Evolutionary conservation across 768 basidiomycete genomes (phyloP), one percentile per base, ranked within the genome.

Genomic region (Cystobasidium tubakii): DNA sequence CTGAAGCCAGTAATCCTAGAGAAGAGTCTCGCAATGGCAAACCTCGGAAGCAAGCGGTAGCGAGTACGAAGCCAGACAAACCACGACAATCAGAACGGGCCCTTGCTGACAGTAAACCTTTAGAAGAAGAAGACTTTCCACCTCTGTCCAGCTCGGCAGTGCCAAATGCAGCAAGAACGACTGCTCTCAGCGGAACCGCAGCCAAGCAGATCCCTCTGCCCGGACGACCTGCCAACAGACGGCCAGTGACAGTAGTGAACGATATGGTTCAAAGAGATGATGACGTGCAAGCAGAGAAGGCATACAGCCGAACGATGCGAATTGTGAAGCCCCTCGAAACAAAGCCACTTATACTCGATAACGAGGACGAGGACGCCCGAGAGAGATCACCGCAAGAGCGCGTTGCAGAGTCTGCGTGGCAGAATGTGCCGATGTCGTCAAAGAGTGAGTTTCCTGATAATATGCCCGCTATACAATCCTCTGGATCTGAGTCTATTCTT

Each of bases 191-290:
- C 10, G 53, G 7, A 54, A 54, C 6, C 21, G n/a, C 7, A 29
- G 21, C 7, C 27, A 6, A 42, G 27, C 63, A 65, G 21, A 67
- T 25, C 7, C 69, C 69, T 10, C 69, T 71, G 6, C 54, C 69
- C 17, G 53, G 60, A 31, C 50, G 69, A 21, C 50, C 19, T 10
- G 69, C 69, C 9, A 55, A 71, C 17, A 9, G 46, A 23, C 54
- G 33, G 4, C 69, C 31, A 15, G 53, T 31, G 27, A 71, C 69
- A 15, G 69, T 25, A 2, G 69, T 71, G 1, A 54, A 71, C 21
- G 69, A 71, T 31, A 71, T 71, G 69, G 29, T 71, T 1, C 33
- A 65, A n/a, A 39, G 21, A n/a, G 69, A 71, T 36, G 55, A 36
- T n/a, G 53, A 55, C 7, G 7, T 29, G n/a, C 36, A 57, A 62